phyloP scores from a whole-genome alignment of 2,329 filamentous ascomycete genomes.

The Penicillium vulpinum region DNA sequence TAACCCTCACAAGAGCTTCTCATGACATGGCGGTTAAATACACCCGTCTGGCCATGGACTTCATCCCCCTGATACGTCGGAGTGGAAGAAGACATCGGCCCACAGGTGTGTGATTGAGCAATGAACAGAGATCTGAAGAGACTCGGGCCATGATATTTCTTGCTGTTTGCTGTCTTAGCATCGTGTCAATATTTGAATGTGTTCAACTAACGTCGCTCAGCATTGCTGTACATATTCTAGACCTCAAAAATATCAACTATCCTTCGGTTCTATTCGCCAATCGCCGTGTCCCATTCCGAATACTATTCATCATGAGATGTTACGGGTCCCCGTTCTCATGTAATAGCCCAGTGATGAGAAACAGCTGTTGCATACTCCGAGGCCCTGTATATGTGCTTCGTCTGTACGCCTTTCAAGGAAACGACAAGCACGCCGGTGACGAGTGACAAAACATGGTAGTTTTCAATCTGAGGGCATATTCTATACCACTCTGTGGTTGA shows the following conservation, averaged over 20 bases:
- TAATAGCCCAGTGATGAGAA: conserved; percentile 27
- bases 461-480: conserved; percentile 12
- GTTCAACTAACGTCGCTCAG: background rate
- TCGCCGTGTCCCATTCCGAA: background rate
- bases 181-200: background rate
- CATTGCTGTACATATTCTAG: background rate
- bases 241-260: background rate
- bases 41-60: conserved; percentile 30
- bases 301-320: background rate
- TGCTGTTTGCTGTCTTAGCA: background rate
- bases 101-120: conserved; percentile 42
- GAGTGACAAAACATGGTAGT: conserved; percentile 15
- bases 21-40: conserved; percentile 33
- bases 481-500: background rate
- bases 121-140: conserved; percentile 52
- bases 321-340: background rate
- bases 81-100: conserved; percentile 41
- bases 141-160: conserved; percentile 10
- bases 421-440: conserved; percentile 10
- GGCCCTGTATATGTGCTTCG: conserved; percentile 26
- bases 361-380: conserved; percentile 25
- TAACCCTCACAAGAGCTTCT: conserved; percentile 40
- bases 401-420: conserved; percentile 30
- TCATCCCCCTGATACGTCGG: conserved; percentile 34
- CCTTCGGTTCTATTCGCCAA: background rate